These are phyloP conservation scores for Penicillium brevicompactum DNA, from an alignment of 2,329 filamentous ascomycete genomes.

Conservation along the genomic window DNA sequence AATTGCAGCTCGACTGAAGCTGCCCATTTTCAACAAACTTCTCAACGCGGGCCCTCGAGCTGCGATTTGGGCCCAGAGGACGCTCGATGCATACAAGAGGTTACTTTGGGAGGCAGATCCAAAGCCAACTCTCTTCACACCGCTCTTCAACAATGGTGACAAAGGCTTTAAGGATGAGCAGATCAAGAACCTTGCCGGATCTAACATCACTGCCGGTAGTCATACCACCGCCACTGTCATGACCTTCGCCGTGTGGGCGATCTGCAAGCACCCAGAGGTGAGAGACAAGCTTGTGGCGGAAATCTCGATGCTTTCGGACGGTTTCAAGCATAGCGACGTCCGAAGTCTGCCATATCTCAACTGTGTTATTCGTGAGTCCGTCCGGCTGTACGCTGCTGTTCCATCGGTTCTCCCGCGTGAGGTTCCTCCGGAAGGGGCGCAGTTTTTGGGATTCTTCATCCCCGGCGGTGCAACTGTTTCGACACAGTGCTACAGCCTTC, in stretches of 20 bases:
- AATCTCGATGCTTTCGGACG: not conserved
- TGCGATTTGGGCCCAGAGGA: not conserved
- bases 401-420: not conserved
- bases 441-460: not conserved
- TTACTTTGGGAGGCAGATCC: not conserved
- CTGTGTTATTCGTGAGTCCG: not conserved
- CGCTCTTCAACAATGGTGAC: not conserved
- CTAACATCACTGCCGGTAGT: not conserved
- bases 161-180: not conserved
- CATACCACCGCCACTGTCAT: constrained; percentile 1
- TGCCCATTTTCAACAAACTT: not conserved
- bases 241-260: constrained; percentile 1
- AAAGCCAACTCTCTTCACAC: not conserved
- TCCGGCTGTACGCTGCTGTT: not conserved
- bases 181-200: not conserved
- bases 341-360: not conserved
- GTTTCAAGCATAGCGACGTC: not conserved
- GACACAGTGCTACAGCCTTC: not conserved
- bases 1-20: not conserved
- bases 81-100: not conserved
- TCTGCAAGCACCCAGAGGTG: constrained; percentile 1
- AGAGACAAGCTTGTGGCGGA: not conserved
- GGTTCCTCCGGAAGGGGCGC: not conserved
- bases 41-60: not conserved
- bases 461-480: not conserved